Conservation (phyloP, 225 moss, liverwort and hornwort species). For the Physcomitrellopsis africana region DNA sequence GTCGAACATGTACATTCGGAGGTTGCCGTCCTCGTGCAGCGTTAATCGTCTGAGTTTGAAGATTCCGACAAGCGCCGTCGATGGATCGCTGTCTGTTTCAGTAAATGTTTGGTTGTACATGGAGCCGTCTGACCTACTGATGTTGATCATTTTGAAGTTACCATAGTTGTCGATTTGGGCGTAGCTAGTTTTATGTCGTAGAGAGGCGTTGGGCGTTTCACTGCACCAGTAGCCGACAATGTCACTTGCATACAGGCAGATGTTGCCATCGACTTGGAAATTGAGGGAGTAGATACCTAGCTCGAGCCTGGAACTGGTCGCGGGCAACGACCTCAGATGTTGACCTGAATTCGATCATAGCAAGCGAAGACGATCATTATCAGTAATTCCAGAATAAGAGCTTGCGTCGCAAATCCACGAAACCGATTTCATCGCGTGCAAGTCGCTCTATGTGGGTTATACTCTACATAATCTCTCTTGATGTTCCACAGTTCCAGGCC, state of each 20-base stretch:
- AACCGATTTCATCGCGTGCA: too few relatives aligned
- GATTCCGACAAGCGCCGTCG: neutral
- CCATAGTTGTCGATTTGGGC: slow-evolving; percentile 19
- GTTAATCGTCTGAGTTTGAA: slow-evolving; percentile 21
- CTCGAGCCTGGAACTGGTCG: neutral
- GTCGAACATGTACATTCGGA: slow-evolving; percentile 16
- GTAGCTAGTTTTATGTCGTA: neutral
- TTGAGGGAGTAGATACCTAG: slow-evolving; percentile 15
- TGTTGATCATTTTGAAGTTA: slow-evolving; percentile 2
- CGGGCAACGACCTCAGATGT: neutral
- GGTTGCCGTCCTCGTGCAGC: slow-evolving; percentile 21
- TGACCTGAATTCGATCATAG: neutral
- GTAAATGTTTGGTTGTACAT: slow-evolving; percentile 22
- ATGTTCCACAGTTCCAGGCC: too few relatives aligned
- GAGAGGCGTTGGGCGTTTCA: slow-evolving; percentile 8
- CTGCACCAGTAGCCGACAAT: slow-evolving; percentile 24
- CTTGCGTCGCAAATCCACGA: neutral
- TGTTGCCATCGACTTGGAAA: slow-evolving; percentile 21
- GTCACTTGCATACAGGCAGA: neutral
- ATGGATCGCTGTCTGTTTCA: neutral
- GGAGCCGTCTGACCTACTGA: neutral
- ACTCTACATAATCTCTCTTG: too few relatives aligned
- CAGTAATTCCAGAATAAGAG: too few relatives aligned
- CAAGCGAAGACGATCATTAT: neutral
- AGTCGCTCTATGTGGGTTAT: too few relatives aligned